Evolutionary conservation across 371 early-diverging fungal species (phyloP), one percentile per base, ranked within the genome.

Genomic region (Basidiobolus meristosporus): DNA sequence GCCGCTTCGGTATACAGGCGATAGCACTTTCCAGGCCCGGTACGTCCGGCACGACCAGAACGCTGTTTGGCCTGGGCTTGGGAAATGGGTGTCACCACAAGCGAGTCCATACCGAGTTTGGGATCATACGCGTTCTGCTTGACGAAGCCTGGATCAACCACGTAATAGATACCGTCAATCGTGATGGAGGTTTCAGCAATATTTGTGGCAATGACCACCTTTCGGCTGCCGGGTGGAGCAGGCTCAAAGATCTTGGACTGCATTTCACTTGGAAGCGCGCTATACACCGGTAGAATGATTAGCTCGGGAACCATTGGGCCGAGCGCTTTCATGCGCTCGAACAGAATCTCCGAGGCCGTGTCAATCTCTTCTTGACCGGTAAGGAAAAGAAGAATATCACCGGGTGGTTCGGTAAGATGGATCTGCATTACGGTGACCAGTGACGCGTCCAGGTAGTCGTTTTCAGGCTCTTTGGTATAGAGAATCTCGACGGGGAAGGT

Each of bases 141-240:
- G 40, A 88, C 90, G 54, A 96, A 89, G 5, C 98, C 98, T 30
- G 89, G 87, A 53, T 98, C 99, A 11, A 98, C 74, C 11, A 98
- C 98, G 52, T 96, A 98, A 46, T 79, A 89, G 40, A 99, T 86
- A 29, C 96, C 92, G 45, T 97, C 95, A 48, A 99, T 96, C 1
- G 99, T 99, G 40, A 98, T 81, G n/a, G 91, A 91, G 0, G 98
- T 98, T 56, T 99, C 99, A 17, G 97, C 95, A 54, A 98, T 96
- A 54, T 99, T 99, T 14, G 99, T 99, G 20, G 98, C 85, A 47
- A 99, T 78, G 28, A 99, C 90, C 10, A 92, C 78, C 59, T 98
- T 96, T 45, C 96, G 79, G 34, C 74, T 59, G 3, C 88, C 90
- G 1, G 82, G 78, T 23, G 91, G 89, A 5, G 96, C 77, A 3